Base-by-base conservation (phyloP, 163 green algal genomes). In the Prototheca wickerhamii region DNA sequence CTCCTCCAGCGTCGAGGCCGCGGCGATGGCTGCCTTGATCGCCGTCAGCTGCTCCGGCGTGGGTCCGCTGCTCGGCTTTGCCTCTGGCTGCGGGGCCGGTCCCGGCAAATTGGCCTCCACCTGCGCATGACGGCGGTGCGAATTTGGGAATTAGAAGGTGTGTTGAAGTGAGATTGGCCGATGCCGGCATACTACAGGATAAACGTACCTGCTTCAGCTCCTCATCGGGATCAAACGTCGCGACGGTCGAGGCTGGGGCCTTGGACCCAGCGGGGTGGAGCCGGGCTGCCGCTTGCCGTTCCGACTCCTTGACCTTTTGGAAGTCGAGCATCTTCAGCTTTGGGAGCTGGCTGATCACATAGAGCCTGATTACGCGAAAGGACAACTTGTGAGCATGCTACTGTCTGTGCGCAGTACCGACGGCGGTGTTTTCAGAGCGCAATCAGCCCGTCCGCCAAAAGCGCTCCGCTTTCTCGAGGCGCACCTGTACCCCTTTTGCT, bases 241-340 rank as follows among this genome's bases (percentile, higher is more conserved):
- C 76, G 2, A 76, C 60, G 33, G 68, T 53, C 33, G 60, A 58
- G 23, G 62, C 65, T 26, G 60, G 70, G 33, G 68, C 70, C 25
- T 29, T 12, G n/a, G n/a, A n/a, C 29, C 8, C 60, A 57, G 58
- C 6, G 33, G 50, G 28, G 23, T 25, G 32, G 15, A 4, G 4
- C 20, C 40, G 40, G 12, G 32, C 34, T 21, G 70, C 57, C 10
- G 5, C 42, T 6, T 4, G 3, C 0, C 70, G 23, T 63, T 92
- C 89, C 72, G 89, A 84, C 43, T 86, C 73, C 65, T 93, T 98
- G 28, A 98, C 85, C 65, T 96, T 98, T 35, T 81, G 82, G 75
- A 95, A 98, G 77, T 98, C 91, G 54, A 98, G 72, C 40, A 92
- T 64, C 64, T 91, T 95, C 20, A 98, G 70, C 17, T 77, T 57